Base-by-base conservation (phyloP, 306 rosid species). In the Betula pendula region DNA sequence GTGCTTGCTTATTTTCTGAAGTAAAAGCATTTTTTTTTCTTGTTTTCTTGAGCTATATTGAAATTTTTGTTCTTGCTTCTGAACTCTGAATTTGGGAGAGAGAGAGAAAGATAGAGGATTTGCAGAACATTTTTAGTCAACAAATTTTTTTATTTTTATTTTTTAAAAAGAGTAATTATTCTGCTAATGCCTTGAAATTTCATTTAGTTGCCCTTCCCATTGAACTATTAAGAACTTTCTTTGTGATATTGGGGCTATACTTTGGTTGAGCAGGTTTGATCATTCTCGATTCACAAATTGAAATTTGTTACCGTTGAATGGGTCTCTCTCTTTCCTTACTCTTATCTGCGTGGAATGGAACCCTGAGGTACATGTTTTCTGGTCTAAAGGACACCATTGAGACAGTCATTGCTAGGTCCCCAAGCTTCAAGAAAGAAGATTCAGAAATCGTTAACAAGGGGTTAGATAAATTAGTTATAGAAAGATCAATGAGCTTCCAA, bases 281-380 rank as follows among this genome's bases (percentile, higher is more conserved):
- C 35, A 65, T 45, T 27, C 20, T 71, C 33, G 70, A 71, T 50
- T 20, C 11, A 16, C 27, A 51, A 44, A 33, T 75, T 47, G 71
- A 48, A n/a, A 42, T 75, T 62, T 29, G 29, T 48, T n/a, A 12
- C 72, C 49, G 42, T 6, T 49, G 19, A 35, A 83, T 83, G 86
- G 79, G 81, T 47, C 68, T 75, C 10, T 81, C 81, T 43, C 22
- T 81, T 81, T 81, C 84, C 3, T 50, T 76, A 27, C 74, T 76
- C 56, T 8, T 75, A 40, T 71, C 81, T 17, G 62, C 84, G 4
- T 71, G 80, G 81, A 71, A 47, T n/a, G 80, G 62, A 55, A 76
- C 29, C 53, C 42, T 75, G 7, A 40, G 35, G 27, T 50, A 50
- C 16, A 55, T 52, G 74, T 44, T 77, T 45, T 35, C 63, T 35